phyloP scores from a whole-genome alignment of 2,329 filamentous ascomycete species.

The Aspergillus sclerotialis region DNA sequence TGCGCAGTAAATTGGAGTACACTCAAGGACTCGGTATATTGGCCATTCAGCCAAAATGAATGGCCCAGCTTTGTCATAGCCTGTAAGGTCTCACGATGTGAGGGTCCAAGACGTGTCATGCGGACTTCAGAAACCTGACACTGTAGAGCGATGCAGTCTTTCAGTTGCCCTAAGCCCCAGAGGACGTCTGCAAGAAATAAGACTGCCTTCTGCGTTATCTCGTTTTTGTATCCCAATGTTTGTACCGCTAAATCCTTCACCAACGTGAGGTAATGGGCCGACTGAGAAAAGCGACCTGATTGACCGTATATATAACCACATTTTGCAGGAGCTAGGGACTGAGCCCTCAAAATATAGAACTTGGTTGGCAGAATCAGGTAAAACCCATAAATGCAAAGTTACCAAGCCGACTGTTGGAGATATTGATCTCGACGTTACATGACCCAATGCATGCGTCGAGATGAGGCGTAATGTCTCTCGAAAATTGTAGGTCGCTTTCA shows the following conservation, averaged over 20 bases:
- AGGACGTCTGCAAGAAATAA: constrained; percentile 7
- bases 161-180: constrained; percentile 7
- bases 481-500: constrained; percentile 11
- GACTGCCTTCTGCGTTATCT: constrained; percentile 5
- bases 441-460: constrained; percentile 11
- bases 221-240: constrained; percentile 6
- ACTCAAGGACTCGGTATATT: constrained; percentile 9
- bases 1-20: constrained; percentile 13
- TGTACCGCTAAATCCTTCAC: constrained; percentile 9
- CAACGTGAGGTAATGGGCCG: constrained; percentile 8
- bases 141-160: constrained; percentile 11
- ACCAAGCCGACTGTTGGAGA: constrained; percentile 1
- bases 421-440: constrained; percentile 2
- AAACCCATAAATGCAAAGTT: constrained; percentile 5
- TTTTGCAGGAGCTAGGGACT: constrained; percentile 12
- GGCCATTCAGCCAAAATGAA: constrained; percentile 13
- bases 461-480: constrained; percentile 16
- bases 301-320: constrained; percentile 14
- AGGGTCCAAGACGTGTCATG: constrained; percentile 10
- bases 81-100: constrained; percentile 19
- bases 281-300: constrained; percentile 11
- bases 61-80: constrained; percentile 17
- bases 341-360: constrained; percentile 4
- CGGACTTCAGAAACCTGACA: constrained; percentile 6
- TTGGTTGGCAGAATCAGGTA: constrained; percentile 4